These are phyloP conservation scores for Elsinoe arachidis DNA, from an alignment of 2,329 filamentous ascomycete genomes.

Conservation along the genomic window DNA sequence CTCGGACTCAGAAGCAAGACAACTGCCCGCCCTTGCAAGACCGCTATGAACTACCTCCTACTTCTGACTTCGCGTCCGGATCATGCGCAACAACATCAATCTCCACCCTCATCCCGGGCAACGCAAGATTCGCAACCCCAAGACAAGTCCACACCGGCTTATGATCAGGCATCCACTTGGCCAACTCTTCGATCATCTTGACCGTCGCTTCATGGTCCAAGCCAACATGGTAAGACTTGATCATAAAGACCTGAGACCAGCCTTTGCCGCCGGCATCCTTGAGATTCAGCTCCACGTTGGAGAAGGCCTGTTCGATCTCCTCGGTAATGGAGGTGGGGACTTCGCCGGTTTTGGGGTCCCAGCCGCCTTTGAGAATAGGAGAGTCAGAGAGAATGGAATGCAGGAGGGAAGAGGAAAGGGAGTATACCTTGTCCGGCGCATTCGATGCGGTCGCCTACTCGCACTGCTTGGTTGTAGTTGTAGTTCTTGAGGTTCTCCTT, in stretches of 20 bases:
- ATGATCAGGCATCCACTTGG: slow-evolving; percentile 45
- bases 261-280: slow-evolving; percentile 47
- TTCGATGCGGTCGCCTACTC: slow-evolving; percentile 29
- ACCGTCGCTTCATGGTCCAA: slow-evolving; percentile 22
- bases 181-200: slow-evolving; percentile 40
- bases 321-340: slow-evolving; percentile 22
- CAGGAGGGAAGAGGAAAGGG: background rate
- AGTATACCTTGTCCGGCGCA: slow-evolving; percentile 30
- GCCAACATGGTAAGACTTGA: slow-evolving; percentile 25
- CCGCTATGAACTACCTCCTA: too few relatives aligned
- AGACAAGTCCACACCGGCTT: slow-evolving; percentile 47
- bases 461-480: slow-evolving; percentile 30
- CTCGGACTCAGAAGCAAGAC: too few relatives aligned
- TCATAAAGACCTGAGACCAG: slow-evolving; percentile 44
- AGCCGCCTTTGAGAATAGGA: slow-evolving; percentile 25
- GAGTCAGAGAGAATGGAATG: background rate
- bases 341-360: slow-evolving; percentile 23
- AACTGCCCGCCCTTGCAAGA: too few relatives aligned
- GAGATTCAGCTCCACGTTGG: slow-evolving; percentile 47
- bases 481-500: slow-evolving; percentile 28
- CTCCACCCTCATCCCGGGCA: slow-evolving; percentile 48
- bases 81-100: slow-evolving; percentile 41
- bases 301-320: slow-evolving; percentile 41
- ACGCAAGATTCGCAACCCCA: slow-evolving; percentile 41
- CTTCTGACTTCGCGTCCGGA: background rate